phyloP scores from a whole-genome alignment of 2,329 filamentous ascomycete species.

The Paracamarosporium sp. region DNA sequence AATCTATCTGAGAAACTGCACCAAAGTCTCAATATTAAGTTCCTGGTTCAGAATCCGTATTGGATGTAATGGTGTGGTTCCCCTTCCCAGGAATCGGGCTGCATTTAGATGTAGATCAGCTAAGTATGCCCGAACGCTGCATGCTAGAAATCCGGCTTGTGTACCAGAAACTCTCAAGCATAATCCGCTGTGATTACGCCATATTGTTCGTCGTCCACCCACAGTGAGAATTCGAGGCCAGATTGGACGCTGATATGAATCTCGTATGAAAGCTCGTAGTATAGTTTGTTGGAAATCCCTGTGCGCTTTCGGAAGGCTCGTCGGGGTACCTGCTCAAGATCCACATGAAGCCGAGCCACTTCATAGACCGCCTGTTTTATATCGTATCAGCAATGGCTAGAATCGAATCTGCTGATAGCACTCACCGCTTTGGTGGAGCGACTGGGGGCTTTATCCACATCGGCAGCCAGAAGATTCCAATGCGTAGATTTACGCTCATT shows the following conservation, averaged over 20 bases:
- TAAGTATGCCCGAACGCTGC: too few relatives aligned
- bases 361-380: slow-evolving; percentile 14
- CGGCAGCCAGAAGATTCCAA: slow-evolving; percentile 8
- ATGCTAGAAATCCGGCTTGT: too few relatives aligned
- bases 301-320: neutral
- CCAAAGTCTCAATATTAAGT: too few relatives aligned
- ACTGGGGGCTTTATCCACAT: slow-evolving; percentile 8
- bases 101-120: too few relatives aligned
- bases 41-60: too few relatives aligned
- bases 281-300: neutral
- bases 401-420: neutral
- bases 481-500: accelerated
- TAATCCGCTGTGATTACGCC: slow-evolving; percentile 25
- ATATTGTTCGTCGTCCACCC: slow-evolving; percentile 19
- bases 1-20: too few relatives aligned
- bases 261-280: neutral
- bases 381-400: neutral
- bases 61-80: too few relatives aligned
- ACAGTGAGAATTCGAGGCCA: slow-evolving; percentile 22
- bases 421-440: slow-evolving; percentile 5
- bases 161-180: neutral
- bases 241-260: slow-evolving; percentile 26
- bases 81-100: too few relatives aligned
- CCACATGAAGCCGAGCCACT: slow-evolving; percentile 11
- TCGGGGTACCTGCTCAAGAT: slow-evolving; percentile 19